Conservation (phyloP, 2,329 filamentous ascomycete species). For the Phialophora macrospora region DNA sequence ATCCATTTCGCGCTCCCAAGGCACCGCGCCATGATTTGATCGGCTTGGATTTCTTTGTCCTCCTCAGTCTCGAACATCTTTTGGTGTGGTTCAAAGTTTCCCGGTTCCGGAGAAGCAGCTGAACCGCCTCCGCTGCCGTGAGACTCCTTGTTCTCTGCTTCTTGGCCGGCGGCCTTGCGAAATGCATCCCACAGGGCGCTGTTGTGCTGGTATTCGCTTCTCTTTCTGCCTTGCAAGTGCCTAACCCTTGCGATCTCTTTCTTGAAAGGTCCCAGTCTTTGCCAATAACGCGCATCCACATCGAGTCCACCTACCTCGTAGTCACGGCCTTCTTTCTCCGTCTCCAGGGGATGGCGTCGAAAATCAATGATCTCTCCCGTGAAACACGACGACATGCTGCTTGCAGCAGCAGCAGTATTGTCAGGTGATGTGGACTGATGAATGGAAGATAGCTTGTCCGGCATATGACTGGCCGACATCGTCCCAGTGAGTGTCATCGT, state of each 20-base stretch:
- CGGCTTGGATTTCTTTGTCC: conserved; percentile 28
- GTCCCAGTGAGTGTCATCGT: conserved; percentile 68
- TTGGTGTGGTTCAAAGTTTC: conserved; percentile 40
- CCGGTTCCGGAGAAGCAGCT: conserved; percentile 3
- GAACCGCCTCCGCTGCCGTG: neutral
- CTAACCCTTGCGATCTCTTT: conserved; percentile 47
- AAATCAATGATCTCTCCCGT: conserved; percentile 74
- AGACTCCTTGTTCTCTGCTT: conserved; percentile 39
- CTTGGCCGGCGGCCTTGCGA: conserved; percentile 28
- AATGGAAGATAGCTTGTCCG: conserved; percentile 42
- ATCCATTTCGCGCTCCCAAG: conserved; percentile 37
- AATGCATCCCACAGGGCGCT: conserved; percentile 34
- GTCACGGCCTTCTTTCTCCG: conserved; percentile 48
- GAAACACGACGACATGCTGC: conserved; percentile 67
- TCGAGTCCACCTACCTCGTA: conserved; percentile 49
- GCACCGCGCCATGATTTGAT: conserved; percentile 34
- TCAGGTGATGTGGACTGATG: conserved; percentile 26
- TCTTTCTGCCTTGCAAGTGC: conserved; percentile 26
- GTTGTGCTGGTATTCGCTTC: conserved; percentile 30
- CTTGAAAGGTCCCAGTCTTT: conserved; percentile 55
- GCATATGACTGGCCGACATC: conserved; percentile 73
- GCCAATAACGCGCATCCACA: conserved; percentile 56
- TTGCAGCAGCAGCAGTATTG: conserved; percentile 42
- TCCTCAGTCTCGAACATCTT: conserved; percentile 21
- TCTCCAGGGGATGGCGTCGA: conserved; percentile 54